Base-by-base conservation (phyloP, 768 basidiomycete species). In the Leccinum boreale region DNA sequence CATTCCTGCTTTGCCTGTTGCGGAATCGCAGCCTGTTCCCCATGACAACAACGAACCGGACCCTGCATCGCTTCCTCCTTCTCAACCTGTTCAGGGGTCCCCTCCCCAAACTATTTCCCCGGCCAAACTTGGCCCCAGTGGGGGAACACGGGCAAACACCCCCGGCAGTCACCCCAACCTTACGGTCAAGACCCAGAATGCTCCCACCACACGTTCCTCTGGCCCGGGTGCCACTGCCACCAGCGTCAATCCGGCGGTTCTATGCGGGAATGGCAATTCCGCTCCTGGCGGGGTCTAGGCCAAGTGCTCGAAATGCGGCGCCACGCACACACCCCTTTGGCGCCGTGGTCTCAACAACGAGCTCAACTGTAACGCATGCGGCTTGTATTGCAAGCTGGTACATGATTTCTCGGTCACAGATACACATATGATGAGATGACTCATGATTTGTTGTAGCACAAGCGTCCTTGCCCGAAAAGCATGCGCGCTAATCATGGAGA, bases 261-360 rank as follows among this genome's bases (percentile, higher is more conserved):
- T 26, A 8, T 7, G 26, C 7, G 26, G 26, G 26, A 26, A 26
- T 26, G 26, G 26, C 26, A 26, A 26, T 26, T 26, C 7, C 26
- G 26, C 26, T 26, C 26, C 26, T 26, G 26, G 26, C 26, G 26
- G 26, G 26, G 26, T 26, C 26, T 8, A 26, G 26, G 26, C 26
- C 26, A 7, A 26, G 26, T 26, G 26, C 7, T 26, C 26, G 26
- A 26, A 26, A 71, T 93, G 91, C 65, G 92, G 91, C 21, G 91
- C 91, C 5, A 93, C 90, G 0, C 90, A 92, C 61, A 93, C 92
- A 0, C 91, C 92, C 7, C 81, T 94, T 26, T 94, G 92, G 91
- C 79, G 92, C 19, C 81, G 91, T 2, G 92, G 91, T 0, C 72
- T 94, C 63, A 93, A 92, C 60, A 91, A 94, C 62, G 91, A 94